Conservation (phyloP, 768 basidiomycete species). For the Tylopilus sp. region DNA sequence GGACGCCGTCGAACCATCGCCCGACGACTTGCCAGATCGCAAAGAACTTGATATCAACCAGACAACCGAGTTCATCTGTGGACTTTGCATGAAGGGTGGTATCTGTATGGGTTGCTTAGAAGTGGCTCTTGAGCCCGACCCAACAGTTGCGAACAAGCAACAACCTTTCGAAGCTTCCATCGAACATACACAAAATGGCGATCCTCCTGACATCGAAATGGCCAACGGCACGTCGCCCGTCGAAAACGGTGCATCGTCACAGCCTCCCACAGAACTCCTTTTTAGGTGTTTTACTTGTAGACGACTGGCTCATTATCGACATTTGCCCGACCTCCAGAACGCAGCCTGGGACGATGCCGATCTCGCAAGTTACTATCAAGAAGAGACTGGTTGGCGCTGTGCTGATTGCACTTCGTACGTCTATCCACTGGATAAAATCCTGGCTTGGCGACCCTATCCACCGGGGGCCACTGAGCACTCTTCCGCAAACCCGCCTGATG, state of each 20-base stretch:
- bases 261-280: conserved; percentile 44
- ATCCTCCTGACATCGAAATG: conserved; percentile 36
- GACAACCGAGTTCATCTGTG: conserved; percentile 79
- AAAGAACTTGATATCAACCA: conserved; percentile 46
- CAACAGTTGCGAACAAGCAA: conserved; percentile 19
- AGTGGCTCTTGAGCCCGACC: conserved; percentile 48
- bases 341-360: conserved; percentile 35
- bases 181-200: conserved; percentile 6
- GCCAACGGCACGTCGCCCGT: conserved; percentile 20
- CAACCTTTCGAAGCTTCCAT: not conserved
- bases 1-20: conserved; percentile 16
- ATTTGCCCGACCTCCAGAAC: conserved; percentile 52
- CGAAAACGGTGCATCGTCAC: conserved; percentile 17
- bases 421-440: conserved; percentile 74
- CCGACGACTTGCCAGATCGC: conserved; percentile 42
- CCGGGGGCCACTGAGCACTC: conserved; percentile 54
- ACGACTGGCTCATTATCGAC: conserved; percentile 76
- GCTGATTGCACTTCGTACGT: conserved; percentile 72
- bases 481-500: conserved; percentile 40
- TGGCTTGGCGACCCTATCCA: conserved; percentile 90
- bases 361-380: conserved; percentile 63
- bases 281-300: conserved; percentile 86
- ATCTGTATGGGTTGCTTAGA: conserved; percentile 76
- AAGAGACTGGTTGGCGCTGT: conserved; percentile 59
- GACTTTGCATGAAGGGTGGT: conserved; percentile 69